Base-by-base conservation (phyloP, 108 stramenopile genomes). In the Cyclostephanos invisitatus region DNA sequence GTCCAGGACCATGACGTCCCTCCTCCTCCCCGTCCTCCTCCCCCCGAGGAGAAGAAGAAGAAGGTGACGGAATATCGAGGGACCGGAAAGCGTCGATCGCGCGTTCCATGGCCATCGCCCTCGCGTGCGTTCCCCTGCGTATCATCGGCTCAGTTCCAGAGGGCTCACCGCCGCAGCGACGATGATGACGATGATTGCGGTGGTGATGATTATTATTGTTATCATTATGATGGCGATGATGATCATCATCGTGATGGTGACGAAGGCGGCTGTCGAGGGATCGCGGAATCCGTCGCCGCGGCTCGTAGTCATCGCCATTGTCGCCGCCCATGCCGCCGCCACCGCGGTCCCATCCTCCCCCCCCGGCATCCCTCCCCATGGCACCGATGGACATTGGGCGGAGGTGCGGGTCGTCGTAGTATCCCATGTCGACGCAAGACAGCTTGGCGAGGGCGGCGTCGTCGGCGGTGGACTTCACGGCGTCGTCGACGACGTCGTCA, bases 41-140 rank as follows among this genome's bases (percentile, higher is more conserved):
- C 54, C 70, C 15, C 18, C 18, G 2, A 32, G 11, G 3, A 53
- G 74, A 67, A 36, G 38, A 51, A 22, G n/a, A 21, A 27, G 40
- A 29, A 50, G 29, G 42, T 65, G 67, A 10, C 22, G 50, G 37
- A 7, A 65, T 22, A 47, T n/a, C 38, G 29, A 79, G 73, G 6
- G 81, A 74, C 18, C 87, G 60, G 75, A 95, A 95, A 5, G 84
- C 65, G 24, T 76, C 64, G 44, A 95, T 82, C 8, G 89, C 87
- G 10, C 86, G 83, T 84, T 95, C 94, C 66, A 95, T 83, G 28
- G 86, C 89, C 54, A 78, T 77, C 0, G 92, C 91, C 17, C 94
- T 80, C 38, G 94, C 94, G 84, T 92, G 89, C 4, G 91, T 93
- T 7, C 94, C 94, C 55, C 86, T 78, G 63, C 92, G 84, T 63